These are phyloP conservation scores for Fusarium sp. DNA, from an alignment of 2,329 filamentous ascomycete genomes.

Conservation along the genomic window DNA sequence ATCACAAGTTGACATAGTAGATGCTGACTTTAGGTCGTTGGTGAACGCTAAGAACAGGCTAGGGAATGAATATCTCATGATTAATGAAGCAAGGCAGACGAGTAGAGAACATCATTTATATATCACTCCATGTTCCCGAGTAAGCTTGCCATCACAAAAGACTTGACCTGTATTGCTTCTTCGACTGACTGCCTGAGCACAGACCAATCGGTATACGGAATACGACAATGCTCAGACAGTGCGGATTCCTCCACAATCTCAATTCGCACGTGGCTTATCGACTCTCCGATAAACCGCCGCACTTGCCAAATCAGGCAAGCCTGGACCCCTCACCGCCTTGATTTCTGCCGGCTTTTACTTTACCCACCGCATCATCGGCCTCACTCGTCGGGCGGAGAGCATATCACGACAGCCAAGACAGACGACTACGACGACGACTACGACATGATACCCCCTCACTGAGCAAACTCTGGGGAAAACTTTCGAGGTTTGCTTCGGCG, in stretches of 20 bases:
- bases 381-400: constrained; percentile 11
- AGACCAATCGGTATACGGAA: background rate
- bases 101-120: background rate
- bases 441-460: constrained; percentile 34
- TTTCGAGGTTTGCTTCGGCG: constrained; percentile 18
- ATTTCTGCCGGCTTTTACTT: constrained; percentile 31
- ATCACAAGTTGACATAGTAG: background rate
- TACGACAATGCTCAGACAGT: constrained; percentile 12
- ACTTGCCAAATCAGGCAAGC: constrained; percentile 12
- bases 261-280: constrained; percentile 28
- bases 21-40: background rate
- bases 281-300: background rate
- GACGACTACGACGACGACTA: constrained; percentile 3
- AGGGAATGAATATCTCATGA: background rate
- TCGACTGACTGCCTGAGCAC: background rate
- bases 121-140: background rate
- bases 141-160: background rate
- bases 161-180: background rate
- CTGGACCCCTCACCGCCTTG: constrained; percentile 31
- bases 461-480: constrained; percentile 1
- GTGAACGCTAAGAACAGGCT: background rate
- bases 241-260: background rate
- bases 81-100: background rate
- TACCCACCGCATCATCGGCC: constrained; percentile 18
- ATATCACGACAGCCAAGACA: constrained; percentile 25